Percentiles rank a stretch among this genome's conserved stretches.
Evolutionary conservation across 2,329 filamentous ascomycete genomes (phyloP).

Genomic region (Aspergillus sp.): DNA sequence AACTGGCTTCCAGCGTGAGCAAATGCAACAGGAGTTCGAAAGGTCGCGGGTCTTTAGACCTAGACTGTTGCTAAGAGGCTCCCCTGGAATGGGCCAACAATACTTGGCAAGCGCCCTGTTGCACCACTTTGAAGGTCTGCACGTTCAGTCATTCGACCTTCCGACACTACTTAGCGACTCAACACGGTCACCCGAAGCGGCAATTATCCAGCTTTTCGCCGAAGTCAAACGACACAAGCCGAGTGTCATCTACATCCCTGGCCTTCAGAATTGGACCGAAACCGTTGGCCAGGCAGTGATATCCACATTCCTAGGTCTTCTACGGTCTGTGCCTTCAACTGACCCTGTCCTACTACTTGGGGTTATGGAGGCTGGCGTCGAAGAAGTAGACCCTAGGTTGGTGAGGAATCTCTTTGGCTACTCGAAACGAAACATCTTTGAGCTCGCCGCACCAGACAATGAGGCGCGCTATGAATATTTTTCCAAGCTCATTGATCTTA

Average conservation of each 20-base stretch:
- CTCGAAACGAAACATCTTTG: slow-evolving; percentile 73
- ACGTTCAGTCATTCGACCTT: slow-evolving; percentile 93
- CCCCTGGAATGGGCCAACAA: slow-evolving; percentile 86
- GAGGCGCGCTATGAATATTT: slow-evolving; percentile 76
- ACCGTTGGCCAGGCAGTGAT: slow-evolving; percentile 65
- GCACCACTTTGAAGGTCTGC: slow-evolving; percentile 88
- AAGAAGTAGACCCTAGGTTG: slow-evolving; percentile 63
- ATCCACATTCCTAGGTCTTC: slow-evolving; percentile 77
- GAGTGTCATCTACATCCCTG: slow-evolving; percentile 91
- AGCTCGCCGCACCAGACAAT: slow-evolving; percentile 66
- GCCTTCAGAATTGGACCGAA: slow-evolving; percentile 83
- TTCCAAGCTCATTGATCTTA: slow-evolving; percentile 68
- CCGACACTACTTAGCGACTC: slow-evolving; percentile 82
- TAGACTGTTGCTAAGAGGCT: slow-evolving; percentile 78
- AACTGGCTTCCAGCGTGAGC: slow-evolving; percentile 81
- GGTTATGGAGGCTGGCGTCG: slow-evolving; percentile 70
- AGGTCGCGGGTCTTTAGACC: slow-evolving; percentile 84
- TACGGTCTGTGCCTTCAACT: slow-evolving; percentile 80
- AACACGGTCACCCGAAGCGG: slow-evolving; percentile 77
- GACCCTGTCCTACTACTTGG: slow-evolving; percentile 87
- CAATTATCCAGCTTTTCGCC: slow-evolving; percentile 84
- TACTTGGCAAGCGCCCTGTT: slow-evolving; percentile 84
- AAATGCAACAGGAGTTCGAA: slow-evolving; percentile 76
- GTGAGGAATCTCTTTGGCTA: slow-evolving; percentile 81
- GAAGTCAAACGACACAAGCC: slow-evolving; percentile 94